Evolutionary conservation across 192 early-diverging fungal genomes (phyloP).

Genomic region (Umbelopsis ramanniana): DNA sequence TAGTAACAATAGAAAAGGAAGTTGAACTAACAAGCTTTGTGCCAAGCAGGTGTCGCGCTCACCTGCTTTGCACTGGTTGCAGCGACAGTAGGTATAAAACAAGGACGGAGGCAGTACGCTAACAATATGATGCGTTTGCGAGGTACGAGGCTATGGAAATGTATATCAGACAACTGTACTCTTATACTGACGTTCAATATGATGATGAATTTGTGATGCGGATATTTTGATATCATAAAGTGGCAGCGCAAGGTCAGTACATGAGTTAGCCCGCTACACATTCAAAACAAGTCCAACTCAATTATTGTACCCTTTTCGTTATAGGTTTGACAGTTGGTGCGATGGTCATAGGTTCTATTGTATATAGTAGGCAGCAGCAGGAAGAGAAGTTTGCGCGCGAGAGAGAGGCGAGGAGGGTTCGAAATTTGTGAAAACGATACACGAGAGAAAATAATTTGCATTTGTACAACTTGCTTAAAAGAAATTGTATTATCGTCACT

Average conservation of each 20-base stretch:
- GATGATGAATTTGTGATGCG: background rate
- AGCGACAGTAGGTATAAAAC: constrained; percentile 41
- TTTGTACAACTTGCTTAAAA: background rate
- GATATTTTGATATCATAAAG: background rate
- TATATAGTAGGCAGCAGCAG: constrained; percentile 13
- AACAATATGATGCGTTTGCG: constrained; percentile 46
- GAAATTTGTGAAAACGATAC: constrained; percentile 2
- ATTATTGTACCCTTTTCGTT: background rate
- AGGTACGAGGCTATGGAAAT: constrained; percentile 22
- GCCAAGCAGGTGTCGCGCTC: constrained; percentile 37
- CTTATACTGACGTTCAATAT: background rate
- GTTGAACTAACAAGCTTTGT: background rate
- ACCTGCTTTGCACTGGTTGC: constrained; percentile 46
- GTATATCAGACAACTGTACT: background rate
- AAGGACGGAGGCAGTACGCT: constrained; percentile 37
- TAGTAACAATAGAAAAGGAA: background rate
- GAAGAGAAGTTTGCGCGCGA: constrained; percentile 18
- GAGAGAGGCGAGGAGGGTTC: background rate
- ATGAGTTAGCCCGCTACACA: background rate
- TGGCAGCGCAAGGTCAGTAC: constrained; percentile 3
- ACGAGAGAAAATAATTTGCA: background rate
- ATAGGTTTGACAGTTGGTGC: constrained; percentile 5
- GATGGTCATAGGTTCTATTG: background rate
- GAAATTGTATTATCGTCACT: background rate
- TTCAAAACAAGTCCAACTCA: too few species aligned